Evolutionary conservation across 148 eudicot species (phyloP).

Genomic region (Drosera capensis): DNA sequence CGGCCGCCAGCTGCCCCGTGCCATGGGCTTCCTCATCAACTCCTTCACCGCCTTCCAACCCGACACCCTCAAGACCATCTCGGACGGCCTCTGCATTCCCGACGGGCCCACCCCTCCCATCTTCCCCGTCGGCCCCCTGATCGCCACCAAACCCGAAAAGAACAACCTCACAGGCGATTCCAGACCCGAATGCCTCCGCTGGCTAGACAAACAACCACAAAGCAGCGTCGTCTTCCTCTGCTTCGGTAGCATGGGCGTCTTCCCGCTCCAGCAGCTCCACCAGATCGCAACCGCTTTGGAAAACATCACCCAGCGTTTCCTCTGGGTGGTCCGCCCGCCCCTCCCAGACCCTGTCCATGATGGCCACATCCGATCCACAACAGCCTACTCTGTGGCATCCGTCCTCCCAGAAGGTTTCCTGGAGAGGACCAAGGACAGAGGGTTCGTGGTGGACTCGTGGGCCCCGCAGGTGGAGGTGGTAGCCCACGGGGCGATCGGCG

Average conservation of each 20-base stretch:
- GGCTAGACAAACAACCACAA: slow-evolving; percentile 40
- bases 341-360: slow-evolving; percentile 16
- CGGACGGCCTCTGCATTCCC: background rate
- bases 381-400: slow-evolving; percentile 17
- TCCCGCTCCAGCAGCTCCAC: slow-evolving; percentile 22
- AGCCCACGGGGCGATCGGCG: slow-evolving; percentile 23
- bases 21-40: slow-evolving; percentile 29
- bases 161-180: slow-evolving; percentile 1
- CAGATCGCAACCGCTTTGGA: slow-evolving; percentile 47
- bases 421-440: slow-evolving; percentile 27
- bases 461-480: slow-evolving; percentile 38
- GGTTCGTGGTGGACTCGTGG: slow-evolving; percentile 32
- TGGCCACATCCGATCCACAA: slow-evolving; percentile 2
- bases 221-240: slow-evolving; percentile 37
- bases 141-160: slow-evolving; percentile 9
- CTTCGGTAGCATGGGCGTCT: slow-evolving; percentile 37
- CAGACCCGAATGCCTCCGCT: slow-evolving; percentile 22
- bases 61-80: too few relatives aligned
- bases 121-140: background rate
- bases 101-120: background rate
- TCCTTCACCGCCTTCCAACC: slow-evolving; percentile 25
- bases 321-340: slow-evolving; percentile 55
- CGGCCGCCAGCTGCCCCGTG: slow-evolving; percentile 3
- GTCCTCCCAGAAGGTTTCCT: slow-evolving; percentile 37
- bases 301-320: slow-evolving; percentile 29